phyloP scores from a whole-genome alignment of 495 filamentous ascomycete genomes.

The Annulohypoxylon stygium region DNA sequence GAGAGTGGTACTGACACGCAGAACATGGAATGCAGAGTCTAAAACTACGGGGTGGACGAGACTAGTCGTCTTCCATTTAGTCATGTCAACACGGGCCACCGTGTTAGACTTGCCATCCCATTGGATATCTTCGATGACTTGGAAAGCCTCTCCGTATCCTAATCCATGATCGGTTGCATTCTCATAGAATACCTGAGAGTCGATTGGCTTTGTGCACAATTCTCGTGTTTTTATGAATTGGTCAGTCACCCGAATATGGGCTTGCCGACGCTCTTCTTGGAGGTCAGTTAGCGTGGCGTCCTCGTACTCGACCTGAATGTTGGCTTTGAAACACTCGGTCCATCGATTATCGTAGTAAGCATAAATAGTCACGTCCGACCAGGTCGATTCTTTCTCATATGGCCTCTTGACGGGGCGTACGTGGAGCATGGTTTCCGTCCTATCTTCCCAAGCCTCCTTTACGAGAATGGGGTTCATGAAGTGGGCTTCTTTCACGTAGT shows the following conservation, averaged over 20 bases:
- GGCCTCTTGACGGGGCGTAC: constrained; percentile 45
- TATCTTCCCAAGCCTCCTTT: constrained; percentile 45
- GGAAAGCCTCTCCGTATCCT: constrained; percentile 49
- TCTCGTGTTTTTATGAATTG: constrained; percentile 23
- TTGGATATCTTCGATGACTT: constrained; percentile 45
- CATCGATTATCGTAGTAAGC: constrained; percentile 40
- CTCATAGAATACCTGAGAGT: constrained; percentile 48
- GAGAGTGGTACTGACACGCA: constrained; percentile 43
- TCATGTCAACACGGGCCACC: constrained; percentile 42
- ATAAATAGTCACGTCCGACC: constrained; percentile 50
- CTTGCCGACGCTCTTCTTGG: constrained; percentile 30
- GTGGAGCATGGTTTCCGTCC: constrained; percentile 51
- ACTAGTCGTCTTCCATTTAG: constrained; percentile 44
- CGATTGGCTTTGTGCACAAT: constrained; percentile 39
- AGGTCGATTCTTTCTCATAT: constrained; percentile 43
- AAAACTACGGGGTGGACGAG: constrained; percentile 58
- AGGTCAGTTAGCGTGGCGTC: constrained; percentile 48
- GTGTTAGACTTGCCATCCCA: constrained; percentile 46
- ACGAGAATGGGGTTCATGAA: constrained; percentile 55
- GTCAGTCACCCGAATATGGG: constrained; percentile 19
- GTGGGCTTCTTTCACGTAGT: constrained; percentile 50
- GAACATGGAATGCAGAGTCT: constrained; percentile 56
- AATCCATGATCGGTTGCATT: constrained; percentile 44
- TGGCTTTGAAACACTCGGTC: constrained; percentile 52
- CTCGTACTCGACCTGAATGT: constrained; percentile 50